Base-by-base conservation (phyloP, 192 early-diverging fungal genomes). In the Gigaspora rosea region DNA sequence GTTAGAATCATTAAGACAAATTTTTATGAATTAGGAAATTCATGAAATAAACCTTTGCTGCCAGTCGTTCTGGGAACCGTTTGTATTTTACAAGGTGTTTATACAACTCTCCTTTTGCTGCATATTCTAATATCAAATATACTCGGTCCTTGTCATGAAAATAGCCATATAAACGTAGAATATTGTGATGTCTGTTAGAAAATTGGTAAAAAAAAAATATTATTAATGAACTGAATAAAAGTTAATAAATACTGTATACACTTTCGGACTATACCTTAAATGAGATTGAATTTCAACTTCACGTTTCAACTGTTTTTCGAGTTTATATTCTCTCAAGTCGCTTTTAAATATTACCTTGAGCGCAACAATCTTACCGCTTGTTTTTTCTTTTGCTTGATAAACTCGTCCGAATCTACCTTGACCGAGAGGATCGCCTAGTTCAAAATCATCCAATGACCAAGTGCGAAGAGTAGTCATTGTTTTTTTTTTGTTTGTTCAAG, bases 341-440 rank as follows among this genome's bases (percentile, higher is more conserved):
- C 79, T 67, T 85, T 99, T 99, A 75, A 92, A 92, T 63, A 99
- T 73, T 18, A 98, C 90, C 76, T 99, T 99, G 59, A 99, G 88
- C 4, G 96, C 97, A 35, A 96, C 93, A 16, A 99, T 87, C 77
- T 91, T 97, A 51, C 92, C 92, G 54, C 88, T 92, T 61, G 86
- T 85, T 70, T 93, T 95, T 79, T 98, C 97, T 54, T 93, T 88
- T 8, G 96, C 96, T 9, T 96, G 80, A 81, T 97, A 99, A 1
- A 98, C 97, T 32, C 93, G 88, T 0, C 97, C 97, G 87, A 98
- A 99, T 75, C 97, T 96, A 16, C 97, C 97, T 78, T 94, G 93
- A 66, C 97, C 97, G 20, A 99, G 82, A 1, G 92, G 86, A 22
- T 87, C 82, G n/a, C 96, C 96, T 50, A 99, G 91, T 69, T 97